Conservation (phyloP, 2,329 filamentous ascomycete species). For the Colletotrichum sojae region DNA sequence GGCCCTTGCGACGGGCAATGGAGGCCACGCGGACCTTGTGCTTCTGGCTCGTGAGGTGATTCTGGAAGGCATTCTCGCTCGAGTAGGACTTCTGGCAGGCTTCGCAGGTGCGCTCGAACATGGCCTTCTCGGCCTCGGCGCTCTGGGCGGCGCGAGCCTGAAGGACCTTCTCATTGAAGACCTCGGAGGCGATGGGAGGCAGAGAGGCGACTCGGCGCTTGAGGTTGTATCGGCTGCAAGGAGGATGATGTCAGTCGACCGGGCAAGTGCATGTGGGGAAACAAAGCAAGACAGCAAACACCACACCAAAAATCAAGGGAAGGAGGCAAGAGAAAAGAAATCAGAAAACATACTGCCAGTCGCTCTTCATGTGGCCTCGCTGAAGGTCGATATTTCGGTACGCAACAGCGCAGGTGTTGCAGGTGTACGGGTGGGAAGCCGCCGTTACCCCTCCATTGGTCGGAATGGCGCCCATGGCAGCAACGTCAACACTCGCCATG, state of each 20-base stretch:
- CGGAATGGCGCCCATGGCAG: slow-evolving; percentile 35
- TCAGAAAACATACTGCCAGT: slow-evolving; percentile 87
- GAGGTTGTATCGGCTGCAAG: slow-evolving; percentile 87
- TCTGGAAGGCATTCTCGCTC: slow-evolving; percentile 95
- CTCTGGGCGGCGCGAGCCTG: slow-evolving; percentile 88
- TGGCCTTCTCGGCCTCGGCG: slow-evolving; percentile 88
- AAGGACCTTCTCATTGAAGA: slow-evolving; percentile 95
- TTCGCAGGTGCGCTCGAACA: slow-evolving; percentile 87
- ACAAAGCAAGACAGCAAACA: not conserved
- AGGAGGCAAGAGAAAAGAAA: slow-evolving; percentile 14
- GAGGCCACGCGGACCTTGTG: slow-evolving; percentile 79
- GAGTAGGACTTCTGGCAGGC: slow-evolving; percentile 93
- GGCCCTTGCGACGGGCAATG: slow-evolving; percentile 51
- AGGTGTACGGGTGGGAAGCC: slow-evolving; percentile 89
- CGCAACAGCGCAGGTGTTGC: slow-evolving; percentile 97
- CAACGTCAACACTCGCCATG: slow-evolving; percentile 62
- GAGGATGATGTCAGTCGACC: slow-evolving; percentile 39
- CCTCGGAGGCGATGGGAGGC: slow-evolving; percentile 90
- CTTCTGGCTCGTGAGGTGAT: slow-evolving; percentile 92
- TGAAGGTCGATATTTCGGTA: slow-evolving; percentile 96
- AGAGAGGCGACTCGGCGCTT: slow-evolving; percentile 93
- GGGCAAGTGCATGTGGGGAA: slow-evolving; percentile 4
- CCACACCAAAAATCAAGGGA: too few relatives aligned
- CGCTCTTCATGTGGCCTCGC: slow-evolving; percentile 95
- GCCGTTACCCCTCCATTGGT: slow-evolving; percentile 50